Base-by-base conservation (phyloP, 78 protist genomes). In the Dictyostelium capitatum region DNA sequence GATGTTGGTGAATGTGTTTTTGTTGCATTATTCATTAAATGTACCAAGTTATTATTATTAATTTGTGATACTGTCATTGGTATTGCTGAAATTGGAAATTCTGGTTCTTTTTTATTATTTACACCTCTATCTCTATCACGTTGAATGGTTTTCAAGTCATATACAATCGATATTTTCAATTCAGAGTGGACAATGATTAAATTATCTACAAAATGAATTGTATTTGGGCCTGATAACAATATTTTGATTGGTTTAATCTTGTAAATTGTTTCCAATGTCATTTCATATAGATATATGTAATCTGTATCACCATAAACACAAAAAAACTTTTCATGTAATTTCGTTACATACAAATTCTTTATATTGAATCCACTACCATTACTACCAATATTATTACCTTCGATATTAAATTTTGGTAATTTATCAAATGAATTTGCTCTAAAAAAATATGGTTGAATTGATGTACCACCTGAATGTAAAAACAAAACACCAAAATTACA, bases 161-260 rank as follows among this genome's bases (percentile, higher is more conserved):
- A 90, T 6, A 90, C 95, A 0, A 90, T 57, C 8, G 65, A 37
- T 1, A 90, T 51, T 4, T 89, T 89, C 14, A 59, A 30, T 48
- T 90, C 89, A 48, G 77, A 80, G 30, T 90, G 95, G 15, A 90
- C 89, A 23, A 90, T 90, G 50, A 90, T 57, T 12, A 90, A 32
- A 48, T 90, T 90, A 48, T 90, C 95, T 19, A 90, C 95, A 37
- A 90, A 50, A 25, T 90, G 89, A 30, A 90, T 82, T n/a, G 30
- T 15, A 14, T 82, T 82, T n/a, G 83, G 73, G 15, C 95, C 95
- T 1, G 83, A n/a, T 59, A 82, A 41, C 8, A 72, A 28, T 6
- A 90, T 46, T 64, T 90, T 79, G 2, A 90, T 90, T 5, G 78
- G n/a, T 69, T 64, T 82, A 10, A 62, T 47, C 41, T 80, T 51